Conservation (phyloP, 2,329 filamentous ascomycete genomes). For the Penicillium sp. region DNA sequence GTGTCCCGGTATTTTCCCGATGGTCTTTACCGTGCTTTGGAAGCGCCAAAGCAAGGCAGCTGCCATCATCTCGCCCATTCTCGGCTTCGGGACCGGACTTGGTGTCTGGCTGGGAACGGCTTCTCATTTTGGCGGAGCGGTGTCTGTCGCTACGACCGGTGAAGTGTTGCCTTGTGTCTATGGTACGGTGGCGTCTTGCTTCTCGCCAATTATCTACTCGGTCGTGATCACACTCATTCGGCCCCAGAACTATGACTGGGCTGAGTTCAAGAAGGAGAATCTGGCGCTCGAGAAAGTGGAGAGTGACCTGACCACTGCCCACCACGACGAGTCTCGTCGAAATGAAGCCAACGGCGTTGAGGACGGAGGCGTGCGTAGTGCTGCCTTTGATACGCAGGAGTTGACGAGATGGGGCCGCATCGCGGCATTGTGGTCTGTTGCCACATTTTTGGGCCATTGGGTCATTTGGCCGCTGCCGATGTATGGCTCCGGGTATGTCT, state of each 20-base stretch:
- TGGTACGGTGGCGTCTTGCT: slow-evolving; percentile 53
- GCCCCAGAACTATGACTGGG: slow-evolving; percentile 46
- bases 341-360: slow-evolving; percentile 1
- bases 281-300: slow-evolving; percentile 29
- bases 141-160: slow-evolving; percentile 51
- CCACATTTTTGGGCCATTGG: slow-evolving; percentile 55
- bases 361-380: slow-evolving; percentile 1
- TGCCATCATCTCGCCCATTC: slow-evolving; percentile 50
- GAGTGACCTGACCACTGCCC: slow-evolving; percentile 22
- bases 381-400: slow-evolving; percentile 30
- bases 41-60: slow-evolving; percentile 50
- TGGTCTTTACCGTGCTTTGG: slow-evolving; percentile 55
- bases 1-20: slow-evolving; percentile 55
- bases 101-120: slow-evolving; percentile 55
- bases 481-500: slow-evolving; percentile 54
- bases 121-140: slow-evolving; percentile 46
- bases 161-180: slow-evolving; percentile 53
- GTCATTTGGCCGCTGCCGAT: slow-evolving; percentile 57
- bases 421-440: slow-evolving; percentile 48
- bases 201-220: slow-evolving; percentile 54
- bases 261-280: slow-evolving; percentile 36
- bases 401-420: slow-evolving; percentile 50
- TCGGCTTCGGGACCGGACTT: slow-evolving; percentile 53
- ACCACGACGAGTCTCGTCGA: background rate
- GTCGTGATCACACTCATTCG: slow-evolving; percentile 48